Evolutionary conservation across 371 early-diverging fungal species (phyloP).

Genomic region (Nosema muscidifuracis): DNA sequence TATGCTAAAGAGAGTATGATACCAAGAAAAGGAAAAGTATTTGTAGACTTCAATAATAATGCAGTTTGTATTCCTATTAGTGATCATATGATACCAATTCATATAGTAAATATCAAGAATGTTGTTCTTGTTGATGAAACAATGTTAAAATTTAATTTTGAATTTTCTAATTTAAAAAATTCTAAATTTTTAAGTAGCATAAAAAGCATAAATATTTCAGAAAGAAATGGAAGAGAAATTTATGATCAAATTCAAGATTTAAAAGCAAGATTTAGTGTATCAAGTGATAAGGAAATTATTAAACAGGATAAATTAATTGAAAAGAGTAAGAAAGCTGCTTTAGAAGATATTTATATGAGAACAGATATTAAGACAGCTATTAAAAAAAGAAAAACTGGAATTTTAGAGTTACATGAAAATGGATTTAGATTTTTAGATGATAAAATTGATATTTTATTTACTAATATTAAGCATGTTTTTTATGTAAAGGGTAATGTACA

Average conservation of each 20-base stretch:
- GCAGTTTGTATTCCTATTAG: slow-evolving; percentile 86
- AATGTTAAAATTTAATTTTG: slow-evolving; percentile 83
- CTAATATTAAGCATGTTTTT: slow-evolving; percentile 90
- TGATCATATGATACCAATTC: slow-evolving; percentile 93
- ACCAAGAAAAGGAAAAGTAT: slow-evolving; percentile 66
- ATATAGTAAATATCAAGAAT: slow-evolving; percentile 87
- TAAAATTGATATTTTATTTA: slow-evolving; percentile 75
- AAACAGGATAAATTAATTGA: slow-evolving; percentile 57
- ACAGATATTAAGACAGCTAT: slow-evolving; percentile 74
- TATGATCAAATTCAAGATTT: slow-evolving; percentile 54
- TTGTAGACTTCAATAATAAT: slow-evolving; percentile 77
- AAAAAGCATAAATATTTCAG: slow-evolving; percentile 47
- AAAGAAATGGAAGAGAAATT: slow-evolving; percentile 21
- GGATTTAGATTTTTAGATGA: slow-evolving; percentile 60
- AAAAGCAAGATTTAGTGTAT: slow-evolving; percentile 46
- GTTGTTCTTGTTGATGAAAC: slow-evolving; percentile 84
- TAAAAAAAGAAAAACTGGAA: slow-evolving; percentile 73
- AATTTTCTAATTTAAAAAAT: slow-evolving; percentile 76
- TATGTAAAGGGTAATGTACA: slow-evolving; percentile 95
- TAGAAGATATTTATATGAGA: slow-evolving; percentile 76
- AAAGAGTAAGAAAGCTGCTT: slow-evolving; percentile 33
- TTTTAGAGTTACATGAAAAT: slow-evolving; percentile 63
- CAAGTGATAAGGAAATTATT: slow-evolving; percentile 40
- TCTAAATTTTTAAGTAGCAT: slow-evolving; percentile 50
- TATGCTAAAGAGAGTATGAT: slow-evolving; percentile 60